Percentiles rank a stretch among this genome's conserved stretches.
Evolutionary conservation across 345 rosid genomes (phyloP).

Genomic region (Boechera divaricarpa): DNA sequence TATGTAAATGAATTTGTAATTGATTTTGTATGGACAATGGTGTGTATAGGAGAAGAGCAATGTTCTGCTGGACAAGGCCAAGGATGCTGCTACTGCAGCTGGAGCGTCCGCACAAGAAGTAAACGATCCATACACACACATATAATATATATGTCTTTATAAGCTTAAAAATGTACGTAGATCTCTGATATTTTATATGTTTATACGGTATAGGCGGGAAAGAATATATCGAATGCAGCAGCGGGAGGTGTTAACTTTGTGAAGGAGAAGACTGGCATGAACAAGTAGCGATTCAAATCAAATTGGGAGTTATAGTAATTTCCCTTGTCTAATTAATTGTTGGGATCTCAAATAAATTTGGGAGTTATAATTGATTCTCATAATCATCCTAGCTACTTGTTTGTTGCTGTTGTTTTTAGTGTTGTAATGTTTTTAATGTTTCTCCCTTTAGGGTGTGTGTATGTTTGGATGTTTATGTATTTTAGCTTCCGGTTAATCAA

Average conservation of each 20-base stretch:
- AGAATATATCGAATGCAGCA: conserved; percentile 56
- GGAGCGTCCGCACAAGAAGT: conserved; percentile 59
- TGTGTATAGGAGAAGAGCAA: conserved; percentile 61
- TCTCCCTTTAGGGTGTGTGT: conserved; percentile 7
- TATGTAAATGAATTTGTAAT: background rate
- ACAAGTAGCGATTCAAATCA: conserved; percentile 32
- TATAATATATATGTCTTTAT: background rate
- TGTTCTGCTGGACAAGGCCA: conserved; percentile 55
- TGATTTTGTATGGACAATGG: conserved; percentile 7
- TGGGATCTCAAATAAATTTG: conserved; percentile 26
- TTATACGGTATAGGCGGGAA: conserved; percentile 53
- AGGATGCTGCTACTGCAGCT: conserved; percentile 58
- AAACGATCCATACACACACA: background rate
- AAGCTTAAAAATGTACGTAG: background rate
- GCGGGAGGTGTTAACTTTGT: conserved; percentile 67
- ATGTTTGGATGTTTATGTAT: conserved; percentile 5
- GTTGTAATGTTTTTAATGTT: background rate
- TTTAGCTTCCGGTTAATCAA: background rate
- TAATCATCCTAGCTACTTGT: background rate
- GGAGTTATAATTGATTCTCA: conserved; percentile 36
- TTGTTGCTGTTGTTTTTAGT: background rate
- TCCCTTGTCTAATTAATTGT: conserved; percentile 18
- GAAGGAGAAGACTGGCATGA: conserved; percentile 64
- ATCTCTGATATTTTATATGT: background rate
- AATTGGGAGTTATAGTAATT: background rate